Base-by-base conservation (phyloP, 345 rosid species). In the Eucalyptus sideroxylon region DNA sequence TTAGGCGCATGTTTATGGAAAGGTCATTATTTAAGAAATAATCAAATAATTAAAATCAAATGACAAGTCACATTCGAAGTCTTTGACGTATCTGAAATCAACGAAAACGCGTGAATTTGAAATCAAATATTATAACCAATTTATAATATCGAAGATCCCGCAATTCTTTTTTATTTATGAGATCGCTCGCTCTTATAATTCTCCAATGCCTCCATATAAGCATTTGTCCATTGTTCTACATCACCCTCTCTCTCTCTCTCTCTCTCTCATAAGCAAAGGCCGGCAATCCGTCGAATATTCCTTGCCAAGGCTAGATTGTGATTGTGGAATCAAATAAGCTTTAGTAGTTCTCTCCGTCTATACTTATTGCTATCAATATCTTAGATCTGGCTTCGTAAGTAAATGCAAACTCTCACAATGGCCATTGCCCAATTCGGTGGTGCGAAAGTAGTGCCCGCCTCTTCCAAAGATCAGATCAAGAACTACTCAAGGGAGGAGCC, bases 141-240 rank as follows among this genome's bases (percentile, higher is more conserved):
- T 53, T 53, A 53, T 53, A 19, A 53, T 3, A 0, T 53, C 24
- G 2, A 53, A 53, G 2, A 53, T 19, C 26, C 24, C 9, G 0
- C 10, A 19, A 53, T 53, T 19, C 0, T 53, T 4, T 4, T 53
- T 53, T 2, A 19, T 53, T 53, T 0, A 1, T 53, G 59, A 53
- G 11, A 19, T 53, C 2, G 24, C 11, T 4, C 2, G 0, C 59
- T 53, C 11, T 21, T 53, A 53, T 53, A 53, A 53, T 4, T 4
- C 59, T 53, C 1, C 4, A 53, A 21, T 53, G 5, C 10, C 2
- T 53, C 11, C 59, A 21, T 21, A 4, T 53, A 19, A 53, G 59
- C 59, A 53, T 53, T 53, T 4, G 59, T 23, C 11, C 11, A 8
- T 53, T 53, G 59, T 53, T 53, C 5, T 53, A 53, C 26, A 8